Evolutionary conservation across 495 filamentous ascomycete genomes (phyloP).

Genomic region (Astrothelium macrocarpum): DNA sequence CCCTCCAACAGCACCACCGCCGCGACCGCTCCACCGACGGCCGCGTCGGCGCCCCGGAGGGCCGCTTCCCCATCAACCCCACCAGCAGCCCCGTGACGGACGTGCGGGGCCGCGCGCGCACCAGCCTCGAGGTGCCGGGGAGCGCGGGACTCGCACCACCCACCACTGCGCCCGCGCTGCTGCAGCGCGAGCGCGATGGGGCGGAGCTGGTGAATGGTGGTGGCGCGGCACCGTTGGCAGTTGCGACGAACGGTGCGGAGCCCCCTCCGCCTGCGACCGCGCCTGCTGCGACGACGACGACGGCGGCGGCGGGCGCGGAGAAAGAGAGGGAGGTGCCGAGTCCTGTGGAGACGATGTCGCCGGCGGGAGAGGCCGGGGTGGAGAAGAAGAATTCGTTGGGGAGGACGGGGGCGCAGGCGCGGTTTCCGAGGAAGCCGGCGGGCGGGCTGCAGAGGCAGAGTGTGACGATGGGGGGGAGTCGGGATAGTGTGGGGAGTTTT

Average conservation of each 20-base stretch:
- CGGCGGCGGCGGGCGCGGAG: conserved; percentile 7
- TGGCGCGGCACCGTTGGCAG: too few species aligned
- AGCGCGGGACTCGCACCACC: conserved; percentile 12
- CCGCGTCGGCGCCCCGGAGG: conserved; percentile 55
- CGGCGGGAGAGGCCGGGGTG: conserved; percentile 27
- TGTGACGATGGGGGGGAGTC: conserved; percentile 22
- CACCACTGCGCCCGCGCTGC: conserved; percentile 19
- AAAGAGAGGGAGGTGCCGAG: too few species aligned
- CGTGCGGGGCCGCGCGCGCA: conserved; percentile 40
- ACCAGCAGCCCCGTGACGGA: conserved; percentile 47
- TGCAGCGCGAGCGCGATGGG: conserved; percentile 1
- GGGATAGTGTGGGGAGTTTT: conserved; percentile 35
- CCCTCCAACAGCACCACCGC: conserved; percentile 34
- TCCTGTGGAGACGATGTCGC: too few species aligned
- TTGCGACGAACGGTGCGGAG: conserved; percentile 1
- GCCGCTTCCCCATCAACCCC: conserved; percentile 70
- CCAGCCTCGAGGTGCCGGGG: conserved; percentile 51
- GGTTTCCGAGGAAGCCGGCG: conserved; percentile 31
- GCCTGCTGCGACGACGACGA: conserved; percentile 26
- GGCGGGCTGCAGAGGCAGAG: conserved; percentile 40
- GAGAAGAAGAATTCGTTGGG: conserved; percentile 44
- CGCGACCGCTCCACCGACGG: conserved; percentile 54
- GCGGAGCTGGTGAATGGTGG: neutral
- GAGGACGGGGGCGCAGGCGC: conserved; percentile 35
- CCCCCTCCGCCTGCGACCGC: conserved; percentile 30